Evolutionary conservation across 2,329 filamentous ascomycete genomes (phyloP).

Genomic region (Pseudogymnoascus sp.): DNA sequence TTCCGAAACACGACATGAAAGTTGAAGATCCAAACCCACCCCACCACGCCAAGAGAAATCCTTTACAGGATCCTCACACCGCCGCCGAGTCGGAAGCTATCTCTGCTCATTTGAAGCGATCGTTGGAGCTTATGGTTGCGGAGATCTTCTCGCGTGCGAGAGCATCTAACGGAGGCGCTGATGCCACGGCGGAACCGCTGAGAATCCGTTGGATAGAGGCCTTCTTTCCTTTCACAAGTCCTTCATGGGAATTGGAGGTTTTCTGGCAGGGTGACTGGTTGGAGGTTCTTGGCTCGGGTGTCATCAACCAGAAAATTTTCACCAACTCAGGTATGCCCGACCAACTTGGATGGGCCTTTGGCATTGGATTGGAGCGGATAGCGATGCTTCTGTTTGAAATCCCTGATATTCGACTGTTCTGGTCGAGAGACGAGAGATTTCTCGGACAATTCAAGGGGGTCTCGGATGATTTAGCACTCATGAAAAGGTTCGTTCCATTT

Average conservation of each 20-base stretch:
- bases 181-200: constrained; percentile 59
- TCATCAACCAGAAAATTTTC: constrained; percentile 76
- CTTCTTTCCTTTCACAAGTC: constrained; percentile 94
- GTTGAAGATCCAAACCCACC: constrained; percentile 81
- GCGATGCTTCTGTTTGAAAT: constrained; percentile 97
- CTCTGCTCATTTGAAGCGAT: constrained; percentile 76
- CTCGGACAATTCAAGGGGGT: constrained; percentile 71
- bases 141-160: constrained; percentile 78
- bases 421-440: constrained; percentile 80
- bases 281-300: constrained; percentile 87
- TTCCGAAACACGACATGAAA: constrained; percentile 65
- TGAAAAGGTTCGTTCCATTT: constrained; percentile 71
- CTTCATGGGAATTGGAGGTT: constrained; percentile 93
- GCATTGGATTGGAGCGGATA: constrained; percentile 85
- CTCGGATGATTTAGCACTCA: constrained; percentile 38
- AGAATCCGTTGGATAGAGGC: constrained; percentile 91
- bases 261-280: constrained; percentile 94
- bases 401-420: constrained; percentile 93
- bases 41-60: constrained; percentile 70
- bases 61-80: constrained; percentile 61
- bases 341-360: constrained; percentile 90
- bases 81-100: constrained; percentile 74
- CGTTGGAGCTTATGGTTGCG: constrained; percentile 80
- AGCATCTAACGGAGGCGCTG: constrained; percentile 47
- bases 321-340: constrained; percentile 66